Percentiles rank a stretch among this genome's conserved stretches.
Conservation (phyloP, 2,329 filamentous ascomycete genomes). For the Mollisiaceae sp. region DNA sequence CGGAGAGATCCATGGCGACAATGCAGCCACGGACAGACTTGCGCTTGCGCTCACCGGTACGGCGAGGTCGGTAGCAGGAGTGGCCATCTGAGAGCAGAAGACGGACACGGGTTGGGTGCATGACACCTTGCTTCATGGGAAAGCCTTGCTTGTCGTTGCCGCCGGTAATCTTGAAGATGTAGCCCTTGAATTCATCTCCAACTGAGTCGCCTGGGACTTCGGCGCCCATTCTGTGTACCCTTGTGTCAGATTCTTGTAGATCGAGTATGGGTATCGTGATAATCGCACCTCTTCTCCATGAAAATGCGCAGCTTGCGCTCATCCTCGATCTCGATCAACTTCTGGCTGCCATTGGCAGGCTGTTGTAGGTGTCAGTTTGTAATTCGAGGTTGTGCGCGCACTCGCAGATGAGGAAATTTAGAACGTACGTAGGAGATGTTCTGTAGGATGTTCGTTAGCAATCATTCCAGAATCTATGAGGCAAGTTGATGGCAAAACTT, state of each 20-base stretch:
- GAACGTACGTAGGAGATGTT: conserved; percentile 44
- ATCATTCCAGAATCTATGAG: conserved; percentile 11
- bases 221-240: conserved; percentile 71
- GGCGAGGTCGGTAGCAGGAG: conserved; percentile 99
- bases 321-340: conserved; percentile 99
- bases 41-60: conserved; percentile 98
- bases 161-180: conserved; percentile 99
- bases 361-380: conserved; percentile 34
- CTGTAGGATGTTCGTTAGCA: conserved; percentile 36
- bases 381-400: conserved; percentile 10
- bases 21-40: conserved; percentile 99
- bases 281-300: conserved; percentile 86
- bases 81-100: conserved; percentile 95
- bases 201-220: conserved; percentile 94
- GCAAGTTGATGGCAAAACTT: conserved; percentile 25
- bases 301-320: conserved; percentile 99
- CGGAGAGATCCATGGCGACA: conserved; percentile 92
- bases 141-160: conserved; percentile 99
- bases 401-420: conserved; percentile 13
- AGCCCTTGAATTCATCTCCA: conserved; percentile 99
- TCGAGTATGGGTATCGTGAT: conserved; percentile 53
- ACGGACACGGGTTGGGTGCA: conserved; percentile 97
- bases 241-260: conserved; percentile 30
- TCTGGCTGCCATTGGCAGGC: conserved; percentile 99
- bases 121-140: conserved; percentile 99